A percentile compares a stretch with the other conserved stretches of the same genome.
Conservation (phyloP, 768 basidiomycete species). For the Auricularia cornea region DNA sequence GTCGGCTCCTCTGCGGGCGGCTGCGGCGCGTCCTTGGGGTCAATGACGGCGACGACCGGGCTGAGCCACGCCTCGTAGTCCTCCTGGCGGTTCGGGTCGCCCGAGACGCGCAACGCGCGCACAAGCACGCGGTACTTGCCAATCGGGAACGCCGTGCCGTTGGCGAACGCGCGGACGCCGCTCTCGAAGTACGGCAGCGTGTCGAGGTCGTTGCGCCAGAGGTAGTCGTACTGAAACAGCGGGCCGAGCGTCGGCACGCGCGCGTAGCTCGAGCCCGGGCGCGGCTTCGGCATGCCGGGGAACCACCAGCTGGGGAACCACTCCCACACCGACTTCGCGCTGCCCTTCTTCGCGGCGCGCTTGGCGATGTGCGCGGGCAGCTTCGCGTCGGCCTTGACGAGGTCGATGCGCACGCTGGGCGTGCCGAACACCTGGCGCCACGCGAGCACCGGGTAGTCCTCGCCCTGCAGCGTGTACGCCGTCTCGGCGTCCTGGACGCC, state of each 20-base stretch:
- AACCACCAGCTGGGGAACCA: not conserved
- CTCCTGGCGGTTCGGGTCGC: slow-evolving; percentile 4
- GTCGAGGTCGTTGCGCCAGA: not conserved
- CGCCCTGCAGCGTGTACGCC: not conserved
- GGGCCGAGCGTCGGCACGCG: slow-evolving; percentile 1
- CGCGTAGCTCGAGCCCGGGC: not conserved
- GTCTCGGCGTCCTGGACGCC: not conserved
- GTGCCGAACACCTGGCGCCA: too few species aligned
- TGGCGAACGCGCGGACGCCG: slow-evolving; percentile 10
- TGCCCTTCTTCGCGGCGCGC: too few species aligned
- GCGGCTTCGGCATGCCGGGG: not conserved
- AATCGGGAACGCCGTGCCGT: slow-evolving; percentile 22
- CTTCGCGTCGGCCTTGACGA: too few species aligned
- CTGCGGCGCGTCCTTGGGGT: too few species aligned
- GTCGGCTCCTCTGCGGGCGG: too few species aligned
- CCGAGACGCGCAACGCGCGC: slow-evolving; percentile 12
- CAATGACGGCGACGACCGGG: slow-evolving; percentile 4
- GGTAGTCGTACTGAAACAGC: not conserved
- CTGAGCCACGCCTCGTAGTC: slow-evolving; percentile 14
- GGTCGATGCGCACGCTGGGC: too few species aligned
- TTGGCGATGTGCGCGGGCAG: too few species aligned
- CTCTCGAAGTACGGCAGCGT: not conserved
- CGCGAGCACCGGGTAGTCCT: not conserved
- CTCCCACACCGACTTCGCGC: not conserved
- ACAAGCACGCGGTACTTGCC: slow-evolving; percentile 19